phyloP scores from a whole-genome alignment of 352 stramenopile genomes.

The Phytophthora fragariaefolia region DNA sequence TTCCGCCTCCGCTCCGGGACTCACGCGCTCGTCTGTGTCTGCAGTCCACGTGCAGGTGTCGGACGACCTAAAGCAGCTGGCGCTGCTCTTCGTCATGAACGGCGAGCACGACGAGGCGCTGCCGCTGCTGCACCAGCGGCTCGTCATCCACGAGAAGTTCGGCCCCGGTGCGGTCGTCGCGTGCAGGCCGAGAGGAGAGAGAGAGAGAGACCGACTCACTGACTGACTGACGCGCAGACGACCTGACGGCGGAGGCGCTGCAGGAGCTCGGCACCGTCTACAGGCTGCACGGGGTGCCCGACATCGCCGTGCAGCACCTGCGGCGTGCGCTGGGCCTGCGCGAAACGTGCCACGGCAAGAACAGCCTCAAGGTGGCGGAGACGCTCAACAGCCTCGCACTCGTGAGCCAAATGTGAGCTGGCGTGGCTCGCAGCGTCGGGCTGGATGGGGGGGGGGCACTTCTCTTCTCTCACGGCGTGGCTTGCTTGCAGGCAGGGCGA shows the following conservation, averaged over 20 bases:
- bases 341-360: conserved; percentile 52
- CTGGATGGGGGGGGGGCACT: not conserved
- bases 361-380: conserved; percentile 76
- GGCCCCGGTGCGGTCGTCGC: conserved; percentile 49
- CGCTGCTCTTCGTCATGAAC: conserved; percentile 74
- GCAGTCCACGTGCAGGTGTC: conserved; percentile 61
- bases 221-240: conserved; percentile 39
- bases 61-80: conserved; percentile 73
- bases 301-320: conserved; percentile 69
- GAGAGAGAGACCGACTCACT: not conserved
- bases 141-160: conserved; percentile 88
- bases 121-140: conserved; percentile 68
- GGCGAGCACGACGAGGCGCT: conserved; percentile 72
- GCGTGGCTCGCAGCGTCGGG: no score
- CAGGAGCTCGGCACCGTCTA: conserved; percentile 77
- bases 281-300: conserved; percentile 53
- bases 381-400: conserved; percentile 83
- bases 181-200: not conserved
- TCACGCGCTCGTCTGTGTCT: not conserved
- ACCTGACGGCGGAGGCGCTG: conserved; percentile 65
- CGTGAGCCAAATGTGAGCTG: conserved; percentile 52
- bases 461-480: not conserved
- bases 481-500: conserved; percentile 42
- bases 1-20: no score
- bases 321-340: conserved; percentile 56